Evolutionary conservation across 768 basidiomycete species (phyloP).

Genomic region (Leccinum incarnatum): DNA sequence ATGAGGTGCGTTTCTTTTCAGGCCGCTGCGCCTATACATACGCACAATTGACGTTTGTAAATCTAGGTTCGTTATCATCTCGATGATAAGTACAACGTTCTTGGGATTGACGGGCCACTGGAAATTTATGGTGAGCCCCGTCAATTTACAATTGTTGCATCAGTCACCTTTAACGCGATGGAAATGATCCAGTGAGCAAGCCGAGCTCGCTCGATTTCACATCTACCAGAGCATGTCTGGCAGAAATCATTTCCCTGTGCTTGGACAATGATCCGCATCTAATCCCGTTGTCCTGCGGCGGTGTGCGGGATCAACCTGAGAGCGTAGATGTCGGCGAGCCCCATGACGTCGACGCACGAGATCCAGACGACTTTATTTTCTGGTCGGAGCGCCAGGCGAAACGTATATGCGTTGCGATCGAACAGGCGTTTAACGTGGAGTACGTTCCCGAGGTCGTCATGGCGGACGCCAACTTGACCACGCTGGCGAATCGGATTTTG

Average conservation of each 20-base stretch:
- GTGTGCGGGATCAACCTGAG: constrained; percentile 22
- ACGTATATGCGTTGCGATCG: constrained; percentile 75
- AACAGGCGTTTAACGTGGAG: constrained; percentile 85
- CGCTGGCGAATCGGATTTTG: constrained; percentile 80
- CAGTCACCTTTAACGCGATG: background rate
- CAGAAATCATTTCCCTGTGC: constrained; percentile 79
- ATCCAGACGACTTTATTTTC: constrained; percentile 89
- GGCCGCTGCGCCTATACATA: background rate
- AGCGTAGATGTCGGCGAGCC: constrained; percentile 9
- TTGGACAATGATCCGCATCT: constrained; percentile 84
- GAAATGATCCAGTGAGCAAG: constrained; percentile 56
- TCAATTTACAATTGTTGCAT: background rate
- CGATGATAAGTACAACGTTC: constrained; percentile 96
- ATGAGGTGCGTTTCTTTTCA: constrained; percentile 53
- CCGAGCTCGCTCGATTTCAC: constrained; percentile 61
- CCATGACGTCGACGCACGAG: constrained; percentile 40
- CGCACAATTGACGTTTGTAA: constrained; percentile 1
- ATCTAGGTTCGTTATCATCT: constrained; percentile 85
- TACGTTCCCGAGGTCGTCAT: constrained; percentile 87
- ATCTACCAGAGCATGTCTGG: constrained; percentile 63
- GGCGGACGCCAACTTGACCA: constrained; percentile 90
- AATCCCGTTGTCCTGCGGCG: constrained; percentile 67
- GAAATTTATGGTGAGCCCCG: constrained; percentile 77
- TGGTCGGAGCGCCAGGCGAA: constrained; percentile 90
- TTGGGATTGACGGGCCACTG: constrained; percentile 79